Evolutionary conservation across 805 yeast species (phyloP).

Genomic region (Ogataea henricii): DNA sequence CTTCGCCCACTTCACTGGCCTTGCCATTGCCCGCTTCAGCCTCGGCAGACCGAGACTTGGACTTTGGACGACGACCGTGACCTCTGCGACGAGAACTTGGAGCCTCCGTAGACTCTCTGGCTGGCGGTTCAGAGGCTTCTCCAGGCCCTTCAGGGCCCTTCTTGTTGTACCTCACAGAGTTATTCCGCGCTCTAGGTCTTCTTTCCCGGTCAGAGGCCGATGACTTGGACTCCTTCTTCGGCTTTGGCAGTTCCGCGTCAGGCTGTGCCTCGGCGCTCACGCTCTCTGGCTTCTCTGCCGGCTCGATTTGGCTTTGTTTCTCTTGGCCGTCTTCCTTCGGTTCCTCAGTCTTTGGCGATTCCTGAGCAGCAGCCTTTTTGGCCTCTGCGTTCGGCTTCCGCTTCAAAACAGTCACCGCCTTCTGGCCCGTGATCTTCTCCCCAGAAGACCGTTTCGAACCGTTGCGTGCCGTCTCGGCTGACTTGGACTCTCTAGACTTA

Average conservation of each 20-base stretch:
- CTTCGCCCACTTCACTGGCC: not conserved
- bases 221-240: not conserved
- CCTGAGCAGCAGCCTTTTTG: slow-evolving; percentile 6
- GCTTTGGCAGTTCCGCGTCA: not conserved
- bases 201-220: slow-evolving; percentile 4
- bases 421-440: not conserved
- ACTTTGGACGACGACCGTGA: slow-evolving; percentile 12
- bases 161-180: slow-evolving; percentile 7
- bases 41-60: slow-evolving; percentile 1
- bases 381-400: not conserved
- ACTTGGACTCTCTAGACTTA: not conserved
- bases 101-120: not conserved
- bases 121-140: not conserved
- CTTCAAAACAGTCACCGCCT: slow-evolving; percentile 2
- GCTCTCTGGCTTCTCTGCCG: too few relatives aligned
- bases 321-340: too few relatives aligned
- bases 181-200: slow-evolving; percentile 4
- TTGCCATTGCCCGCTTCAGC: not conserved
- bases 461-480: not conserved
- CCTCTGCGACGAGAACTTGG: slow-evolving; percentile 10
- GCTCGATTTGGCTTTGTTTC: too few relatives aligned
- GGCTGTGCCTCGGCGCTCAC: too few relatives aligned
- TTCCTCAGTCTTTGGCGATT: slow-evolving; percentile 2
- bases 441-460: not conserved
- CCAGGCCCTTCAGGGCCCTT: not conserved